Percentiles rank a stretch among this genome's conserved stretches.
Evolutionary conservation across 2,329 filamentous ascomycete genomes (phyloP).

Genomic region (Fusarium papillatum): DNA sequence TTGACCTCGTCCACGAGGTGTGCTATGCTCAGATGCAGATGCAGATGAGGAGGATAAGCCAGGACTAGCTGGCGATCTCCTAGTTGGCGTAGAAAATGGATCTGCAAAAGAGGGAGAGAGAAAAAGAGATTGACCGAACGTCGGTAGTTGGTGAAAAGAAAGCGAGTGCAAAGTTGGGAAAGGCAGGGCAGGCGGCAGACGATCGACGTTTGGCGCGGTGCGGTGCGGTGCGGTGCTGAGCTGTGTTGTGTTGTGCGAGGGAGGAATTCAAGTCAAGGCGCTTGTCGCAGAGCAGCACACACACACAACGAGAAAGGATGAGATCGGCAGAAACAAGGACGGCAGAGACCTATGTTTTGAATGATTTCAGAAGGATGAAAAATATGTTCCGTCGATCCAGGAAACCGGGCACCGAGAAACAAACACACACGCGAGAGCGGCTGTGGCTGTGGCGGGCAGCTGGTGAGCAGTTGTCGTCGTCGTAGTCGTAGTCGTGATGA

Average conservation of each 20-base stretch:
- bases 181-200: constrained; percentile 18
- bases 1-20: constrained; percentile 38
- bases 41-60: constrained; percentile 20
- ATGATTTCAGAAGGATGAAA: constrained; percentile 28
- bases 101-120: constrained; percentile 22
- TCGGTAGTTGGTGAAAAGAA: constrained; percentile 6
- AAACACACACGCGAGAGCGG: constrained; percentile 11
- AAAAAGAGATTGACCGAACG: constrained; percentile 26
- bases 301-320: neutral
- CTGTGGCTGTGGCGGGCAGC: constrained; percentile 14
- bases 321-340: constrained; percentile 30
- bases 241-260: constrained; percentile 4
- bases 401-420: constrained; percentile 15
- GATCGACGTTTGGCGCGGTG: constrained; percentile 37
- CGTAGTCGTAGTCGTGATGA: neutral
- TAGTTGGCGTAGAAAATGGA: constrained; percentile 16
- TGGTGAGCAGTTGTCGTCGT: constrained; percentile 27
- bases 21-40: constrained; percentile 18
- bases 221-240: neutral
- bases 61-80: constrained; percentile 35
- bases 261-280: constrained; percentile 28
- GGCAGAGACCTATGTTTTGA: constrained; percentile 30
- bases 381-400: neutral
- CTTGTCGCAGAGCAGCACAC: constrained; percentile 30
- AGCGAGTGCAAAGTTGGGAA: constrained; percentile 18